Base-by-base conservation (phyloP, 495 filamentous ascomycete species). In the Symbiotaphrina buchneri region DNA sequence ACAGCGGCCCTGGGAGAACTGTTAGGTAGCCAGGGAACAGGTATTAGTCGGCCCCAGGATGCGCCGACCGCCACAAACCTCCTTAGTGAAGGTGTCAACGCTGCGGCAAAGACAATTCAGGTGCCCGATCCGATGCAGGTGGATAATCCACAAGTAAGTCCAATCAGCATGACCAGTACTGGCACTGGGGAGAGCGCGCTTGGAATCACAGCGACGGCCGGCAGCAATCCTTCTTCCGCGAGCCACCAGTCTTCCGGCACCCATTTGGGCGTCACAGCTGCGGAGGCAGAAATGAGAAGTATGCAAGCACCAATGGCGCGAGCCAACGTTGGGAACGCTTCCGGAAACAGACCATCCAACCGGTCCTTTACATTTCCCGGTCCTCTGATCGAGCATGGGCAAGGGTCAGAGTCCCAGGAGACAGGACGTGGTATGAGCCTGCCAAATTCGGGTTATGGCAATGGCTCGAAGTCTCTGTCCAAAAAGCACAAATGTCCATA, bases 401-500 rank as follows among this genome's bases (percentile, higher is more conserved):
- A n/a, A n/a, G n/a, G n/a, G n/a, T n/a, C n/a, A n/a, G n/a, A n/a
- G n/a, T n/a, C n/a, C n/a, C n/a, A n/a, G n/a, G 28, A 3, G 15
- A 18, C 23, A 6, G 19, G 6, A 21, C 63, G 81, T 40, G 71
- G 69, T 10, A 68, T 82, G 52, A 91, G 79, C 47, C 56, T 87
- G 35, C 79, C 81, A 10, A 65, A 69, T 45, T 59, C 76, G 10
- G 62, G 64, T 18, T 68, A 68, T 18, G 50, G 53, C 28, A 57
- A 60, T 33, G 67, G 66, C 38, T 59, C 66, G 35, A 61, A 70
- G 46, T 69, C 83, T n/a, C 66, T 72, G 4, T 74, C 75, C 15
- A 92, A 90, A 51, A 87, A 87, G 41, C 85, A 99, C 53, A 90
- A 84, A 37, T 99, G 87, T 43, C 82, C 76, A 2, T 92, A 91